These are phyloP conservation scores for Populus trichocarpa DNA, from an alignment of 441 rosid species.

Conservation along the genomic window DNA sequence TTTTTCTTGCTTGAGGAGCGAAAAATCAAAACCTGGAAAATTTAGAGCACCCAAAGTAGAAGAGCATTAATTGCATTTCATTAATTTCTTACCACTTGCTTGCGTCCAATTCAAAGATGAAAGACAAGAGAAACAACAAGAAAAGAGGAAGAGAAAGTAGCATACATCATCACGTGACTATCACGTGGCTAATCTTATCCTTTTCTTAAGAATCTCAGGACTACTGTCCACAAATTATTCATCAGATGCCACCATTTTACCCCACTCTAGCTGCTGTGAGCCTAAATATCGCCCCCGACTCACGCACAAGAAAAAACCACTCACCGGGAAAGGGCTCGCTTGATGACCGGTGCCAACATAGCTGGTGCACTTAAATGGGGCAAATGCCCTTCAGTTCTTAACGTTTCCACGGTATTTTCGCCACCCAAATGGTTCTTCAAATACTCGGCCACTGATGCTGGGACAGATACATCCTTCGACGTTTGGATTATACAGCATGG, in stretches of 20 bases:
- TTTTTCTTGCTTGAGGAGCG: neutral
- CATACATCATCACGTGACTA: conserved; percentile 29
- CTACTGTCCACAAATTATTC: conserved; percentile 37
- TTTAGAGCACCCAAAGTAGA: neutral
- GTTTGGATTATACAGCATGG: conserved; percentile 90
- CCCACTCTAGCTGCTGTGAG: conserved; percentile 17
- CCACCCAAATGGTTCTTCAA: conserved; percentile 63
- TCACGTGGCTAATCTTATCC: conserved; percentile 35
- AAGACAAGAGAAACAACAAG: neutral
- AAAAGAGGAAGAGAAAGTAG: conserved; percentile 9
- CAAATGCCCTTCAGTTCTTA: conserved; percentile 81
- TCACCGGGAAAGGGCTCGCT: conserved; percentile 67
- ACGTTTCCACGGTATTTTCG: conserved; percentile 66
- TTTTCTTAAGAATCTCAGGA: neutral
- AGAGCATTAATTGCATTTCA: neutral
- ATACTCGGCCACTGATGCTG: conserved; percentile 70
- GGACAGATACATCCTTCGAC: conserved; percentile 75
- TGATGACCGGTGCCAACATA: conserved; percentile 57
- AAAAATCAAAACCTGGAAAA: neutral
- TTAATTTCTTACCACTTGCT: neutral
- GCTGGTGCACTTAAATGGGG: conserved; percentile 95
- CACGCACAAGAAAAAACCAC: neutral
- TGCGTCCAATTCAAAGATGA: neutral
- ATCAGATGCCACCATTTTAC: conserved; percentile 29
- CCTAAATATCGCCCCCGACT: neutral